These are phyloP conservation scores for Colletotrichum phormii DNA, from an alignment of 2,329 filamentous ascomycete genomes.

Conservation along the genomic window DNA sequence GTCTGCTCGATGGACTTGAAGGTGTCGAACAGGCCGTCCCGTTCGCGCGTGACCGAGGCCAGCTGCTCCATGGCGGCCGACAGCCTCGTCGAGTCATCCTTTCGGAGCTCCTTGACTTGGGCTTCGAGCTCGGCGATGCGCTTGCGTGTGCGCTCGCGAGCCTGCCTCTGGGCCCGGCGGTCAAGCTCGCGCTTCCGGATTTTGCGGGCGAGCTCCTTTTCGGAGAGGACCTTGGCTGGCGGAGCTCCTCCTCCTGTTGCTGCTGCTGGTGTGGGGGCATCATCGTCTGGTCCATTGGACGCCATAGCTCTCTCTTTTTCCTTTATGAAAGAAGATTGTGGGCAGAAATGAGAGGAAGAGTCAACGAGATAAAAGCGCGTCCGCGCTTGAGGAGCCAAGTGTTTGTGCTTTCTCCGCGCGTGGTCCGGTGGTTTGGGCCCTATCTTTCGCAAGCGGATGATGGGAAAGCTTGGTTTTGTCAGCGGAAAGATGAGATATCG, in stretches of 20 bases:
- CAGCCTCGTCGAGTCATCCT: slow-evolving; percentile 42
- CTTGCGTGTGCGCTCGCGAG: slow-evolving; percentile 46
- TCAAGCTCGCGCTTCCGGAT: slow-evolving; percentile 48
- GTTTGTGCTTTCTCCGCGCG: neutral
- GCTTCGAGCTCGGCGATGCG: slow-evolving; percentile 46
- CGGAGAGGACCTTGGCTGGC: slow-evolving; percentile 25
- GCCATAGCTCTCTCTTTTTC: slow-evolving; percentile 10
- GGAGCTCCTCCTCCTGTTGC: neutral
- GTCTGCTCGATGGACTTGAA: slow-evolving; percentile 36
- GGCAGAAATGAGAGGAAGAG: neutral
- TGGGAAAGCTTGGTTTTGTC: neutral
- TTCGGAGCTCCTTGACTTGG: slow-evolving; percentile 42
- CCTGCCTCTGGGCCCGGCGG: slow-evolving; percentile 46
- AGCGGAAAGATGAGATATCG: neutral
- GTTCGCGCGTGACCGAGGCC: slow-evolving; percentile 41
- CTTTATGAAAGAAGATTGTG: neutral
- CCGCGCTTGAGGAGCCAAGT: neutral
- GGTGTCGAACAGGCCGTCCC: slow-evolving; percentile 36
- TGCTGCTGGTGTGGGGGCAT: slow-evolving; percentile 15
- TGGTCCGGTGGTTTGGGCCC: neutral
- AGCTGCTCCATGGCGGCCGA: slow-evolving; percentile 43
- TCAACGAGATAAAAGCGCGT: neutral
- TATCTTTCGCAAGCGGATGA: neutral
- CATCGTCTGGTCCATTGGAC: neutral
- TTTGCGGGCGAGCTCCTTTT: slow-evolving; percentile 36